These are phyloP conservation scores for Penicillium sp. DNA, from an alignment of 2,329 filamentous ascomycete genomes.

Conservation along the genomic window DNA sequence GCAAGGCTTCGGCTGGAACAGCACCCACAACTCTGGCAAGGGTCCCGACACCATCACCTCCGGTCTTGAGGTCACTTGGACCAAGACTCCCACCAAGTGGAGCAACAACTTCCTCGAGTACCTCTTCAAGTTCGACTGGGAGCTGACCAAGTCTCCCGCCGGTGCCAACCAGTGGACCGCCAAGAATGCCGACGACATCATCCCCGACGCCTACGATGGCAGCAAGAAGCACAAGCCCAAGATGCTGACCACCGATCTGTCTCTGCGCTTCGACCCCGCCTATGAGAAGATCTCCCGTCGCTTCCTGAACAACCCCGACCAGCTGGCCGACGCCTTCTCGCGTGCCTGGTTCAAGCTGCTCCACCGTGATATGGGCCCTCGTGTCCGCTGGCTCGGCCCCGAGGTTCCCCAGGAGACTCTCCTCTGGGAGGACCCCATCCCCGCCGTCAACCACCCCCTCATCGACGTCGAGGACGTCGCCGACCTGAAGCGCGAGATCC, in stretches of 20 bases:
- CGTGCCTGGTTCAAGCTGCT: constrained; percentile 83
- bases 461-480: constrained; percentile 67
- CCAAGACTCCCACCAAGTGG: constrained; percentile 75
- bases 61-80: constrained; percentile 80
- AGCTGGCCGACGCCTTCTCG: constrained; percentile 71
- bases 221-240: constrained; percentile 74
- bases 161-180: constrained; percentile 79
- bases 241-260: constrained; percentile 77
- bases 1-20: constrained; percentile 75
- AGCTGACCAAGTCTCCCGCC: constrained; percentile 73
- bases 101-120: constrained; percentile 75
- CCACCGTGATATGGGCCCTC: constrained; percentile 78
- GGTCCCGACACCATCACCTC: constrained; percentile 75
- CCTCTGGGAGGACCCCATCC: constrained; percentile 77
- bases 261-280: constrained; percentile 70
- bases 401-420: constrained; percentile 72
- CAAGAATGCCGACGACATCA: constrained; percentile 67
- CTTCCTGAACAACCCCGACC: constrained; percentile 69
- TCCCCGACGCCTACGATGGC: constrained; percentile 72
- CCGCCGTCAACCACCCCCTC: constrained; percentile 60
- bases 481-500: constrained; percentile 70
- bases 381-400: constrained; percentile 71
- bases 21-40: constrained; percentile 66
- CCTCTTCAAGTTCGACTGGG: constrained; percentile 79
- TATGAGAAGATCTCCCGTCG: constrained; percentile 77